phyloP scores from a whole-genome alignment of 208 protist species.

The Leishmania gerbilli region DNA sequence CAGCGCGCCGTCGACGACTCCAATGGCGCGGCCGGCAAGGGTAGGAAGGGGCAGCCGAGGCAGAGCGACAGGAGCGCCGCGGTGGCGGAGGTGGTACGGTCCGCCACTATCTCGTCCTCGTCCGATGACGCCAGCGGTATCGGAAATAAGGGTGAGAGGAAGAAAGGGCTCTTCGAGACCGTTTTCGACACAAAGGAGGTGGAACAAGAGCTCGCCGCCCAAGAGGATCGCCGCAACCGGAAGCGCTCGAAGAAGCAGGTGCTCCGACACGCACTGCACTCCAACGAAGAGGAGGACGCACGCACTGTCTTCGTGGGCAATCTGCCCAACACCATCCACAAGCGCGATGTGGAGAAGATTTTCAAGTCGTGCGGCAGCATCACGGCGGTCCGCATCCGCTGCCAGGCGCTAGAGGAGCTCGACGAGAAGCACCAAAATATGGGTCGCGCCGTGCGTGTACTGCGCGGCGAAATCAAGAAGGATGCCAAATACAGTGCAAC shows the following conservation, averaged over 20 bases:
- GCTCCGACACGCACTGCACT: constrained; percentile 76
- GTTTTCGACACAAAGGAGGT: constrained; percentile 51
- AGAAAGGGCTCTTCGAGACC: constrained; percentile 42
- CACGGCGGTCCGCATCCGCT: constrained; percentile 75
- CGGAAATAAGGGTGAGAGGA: neutral
- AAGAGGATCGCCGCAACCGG: constrained; percentile 31
- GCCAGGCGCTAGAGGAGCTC: constrained; percentile 66
- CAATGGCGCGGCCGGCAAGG: neutral
- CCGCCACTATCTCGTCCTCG: constrained; percentile 8
- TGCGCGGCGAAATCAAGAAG: constrained; percentile 86
- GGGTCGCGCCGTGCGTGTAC: constrained; percentile 81
- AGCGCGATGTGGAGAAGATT: constrained; percentile 68
- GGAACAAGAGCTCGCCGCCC: constrained; percentile 28
- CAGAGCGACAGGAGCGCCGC: constrained; percentile 10
- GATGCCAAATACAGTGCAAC: constrained; percentile 80
- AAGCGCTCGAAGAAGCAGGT: constrained; percentile 62
- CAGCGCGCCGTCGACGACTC: neutral
- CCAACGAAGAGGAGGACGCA: constrained; percentile 83
- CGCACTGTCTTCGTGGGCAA: constrained; percentile 92
- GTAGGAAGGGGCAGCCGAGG: constrained; percentile 8
- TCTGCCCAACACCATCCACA: constrained; percentile 81
- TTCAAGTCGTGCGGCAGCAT: constrained; percentile 85
- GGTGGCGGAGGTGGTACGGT: constrained; percentile 22
- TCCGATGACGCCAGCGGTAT: neutral
- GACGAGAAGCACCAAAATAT: constrained; percentile 47